Evolutionary conservation across 441 rosid genomes (phyloP).

Genomic region (Jatropha podagrica): DNA sequence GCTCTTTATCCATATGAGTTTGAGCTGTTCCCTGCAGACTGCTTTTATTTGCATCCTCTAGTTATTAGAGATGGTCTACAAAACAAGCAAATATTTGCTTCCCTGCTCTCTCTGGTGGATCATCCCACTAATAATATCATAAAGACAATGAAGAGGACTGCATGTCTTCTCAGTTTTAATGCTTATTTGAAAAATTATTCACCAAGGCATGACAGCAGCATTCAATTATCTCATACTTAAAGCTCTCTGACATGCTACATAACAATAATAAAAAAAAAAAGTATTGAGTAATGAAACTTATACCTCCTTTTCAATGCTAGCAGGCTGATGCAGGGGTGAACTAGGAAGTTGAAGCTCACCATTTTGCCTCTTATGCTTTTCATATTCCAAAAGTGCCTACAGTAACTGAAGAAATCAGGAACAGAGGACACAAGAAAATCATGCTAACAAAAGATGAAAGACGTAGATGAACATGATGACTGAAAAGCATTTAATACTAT

Average conservation of each 20-base stretch:
- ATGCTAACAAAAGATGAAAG: not conserved
- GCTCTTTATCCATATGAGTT: not conserved
- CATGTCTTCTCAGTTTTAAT: not conserved
- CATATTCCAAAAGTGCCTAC: constrained; percentile 85
- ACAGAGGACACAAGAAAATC: constrained; percentile 17
- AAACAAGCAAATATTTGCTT: not conserved
- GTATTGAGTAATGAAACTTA: not conserved
- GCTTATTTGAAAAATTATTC: not conserved
- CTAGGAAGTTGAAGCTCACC: constrained; percentile 73
- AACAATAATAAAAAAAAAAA: not conserved
- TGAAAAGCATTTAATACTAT: not conserved
- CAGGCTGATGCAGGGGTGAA: constrained; percentile 41
- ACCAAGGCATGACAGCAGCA: not conserved
- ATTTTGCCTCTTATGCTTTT: constrained; percentile 53
- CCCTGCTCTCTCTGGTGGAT: not conserved
- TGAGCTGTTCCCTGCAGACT: not conserved
- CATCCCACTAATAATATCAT: not conserved
- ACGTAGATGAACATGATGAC: not conserved
- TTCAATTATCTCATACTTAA: not conserved
- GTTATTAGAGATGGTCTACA: not conserved
- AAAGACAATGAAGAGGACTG: not conserved
- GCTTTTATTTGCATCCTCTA: not conserved
- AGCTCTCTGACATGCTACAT: not conserved
- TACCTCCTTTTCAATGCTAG: constrained; percentile 69
- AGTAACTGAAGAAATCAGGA: constrained; percentile 27